Evolutionary conservation across 2,329 filamentous ascomycete genomes (phyloP), one percentile per base, ranked within the genome.

Genomic region (Aspergillus arachidicola): DNA sequence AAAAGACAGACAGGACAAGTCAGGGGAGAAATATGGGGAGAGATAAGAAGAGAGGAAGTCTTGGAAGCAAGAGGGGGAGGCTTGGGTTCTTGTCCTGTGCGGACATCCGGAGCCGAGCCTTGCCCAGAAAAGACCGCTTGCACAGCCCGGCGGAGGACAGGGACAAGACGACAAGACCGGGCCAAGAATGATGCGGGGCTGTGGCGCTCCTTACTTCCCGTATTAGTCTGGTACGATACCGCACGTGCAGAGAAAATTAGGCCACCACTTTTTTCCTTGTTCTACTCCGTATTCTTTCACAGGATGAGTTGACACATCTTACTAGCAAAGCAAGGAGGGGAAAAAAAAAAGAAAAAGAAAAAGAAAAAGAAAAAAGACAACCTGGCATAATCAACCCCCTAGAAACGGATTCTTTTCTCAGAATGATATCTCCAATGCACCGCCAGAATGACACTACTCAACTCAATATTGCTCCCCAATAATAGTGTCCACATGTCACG

Each of bases 101-200:
- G 55, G 59, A 59, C 58, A 62, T 55, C 53, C 62, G 55, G 60
- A 67, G 64, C 73, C 73, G 71, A 76, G 72, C 65, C 68, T 71
- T 73, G 76, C 75, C 76, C 71, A 78, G 75, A 74, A 72, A 73
- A 75, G 66, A 60, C 68, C 67, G 67, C 68, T 68, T 68, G 67
- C 71, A 72, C 68, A 69, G 69, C 65, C 70, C 67, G 67, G 75
- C 73, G 73, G 75, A 73, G 69, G 68, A 68, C 64, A 67, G 69
- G 68, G 66, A 69, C 69, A 70, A 70, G 67, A 70, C 64, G 69
- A 71, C 70, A 72, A 75, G 71, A 74, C 72, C 71, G 73, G 73
- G 73, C 75, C 74, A 77, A 76, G 75, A 72, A 60, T 64, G 61
- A 62, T 70, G 69, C 69, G 69, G 71, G 68, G 61, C 60, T 60